These are phyloP conservation scores for Thermothelomyces thermophilus DNA, from an alignment of 2,329 filamentous ascomycete species.

Conservation along the genomic window DNA sequence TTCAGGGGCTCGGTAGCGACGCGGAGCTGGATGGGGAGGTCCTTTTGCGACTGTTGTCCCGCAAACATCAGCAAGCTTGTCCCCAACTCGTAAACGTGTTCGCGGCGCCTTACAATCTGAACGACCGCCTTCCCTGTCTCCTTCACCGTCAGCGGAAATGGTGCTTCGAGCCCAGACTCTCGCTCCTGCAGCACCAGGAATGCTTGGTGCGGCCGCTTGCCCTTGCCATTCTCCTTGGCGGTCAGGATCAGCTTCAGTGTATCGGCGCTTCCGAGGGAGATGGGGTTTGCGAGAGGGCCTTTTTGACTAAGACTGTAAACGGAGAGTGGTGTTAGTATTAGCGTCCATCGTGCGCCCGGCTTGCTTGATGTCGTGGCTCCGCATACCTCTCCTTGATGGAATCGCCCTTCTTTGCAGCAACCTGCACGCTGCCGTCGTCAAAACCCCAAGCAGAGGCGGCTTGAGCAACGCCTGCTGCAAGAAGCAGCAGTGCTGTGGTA, in stretches of 20 bases:
- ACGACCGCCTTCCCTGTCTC: constrained; percentile 80
- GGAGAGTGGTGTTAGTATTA: neutral
- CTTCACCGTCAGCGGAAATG: constrained; percentile 77
- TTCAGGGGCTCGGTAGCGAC: constrained; percentile 59
- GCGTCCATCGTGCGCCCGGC: neutral
- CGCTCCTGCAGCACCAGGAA: constrained; percentile 78
- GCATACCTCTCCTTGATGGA: constrained; percentile 61
- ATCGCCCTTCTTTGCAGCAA: constrained; percentile 59
- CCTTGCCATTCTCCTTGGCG: constrained; percentile 67
- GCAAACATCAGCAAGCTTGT: constrained; percentile 1
- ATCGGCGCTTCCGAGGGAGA: constrained; percentile 62
- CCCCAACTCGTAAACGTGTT: neutral
- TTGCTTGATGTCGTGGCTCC: constrained; percentile 2
- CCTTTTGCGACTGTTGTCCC: constrained; percentile 66
- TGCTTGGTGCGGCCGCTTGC: constrained; percentile 86
- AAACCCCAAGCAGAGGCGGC: constrained; percentile 64
- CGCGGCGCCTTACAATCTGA: constrained; percentile 60
- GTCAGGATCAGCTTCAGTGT: constrained; percentile 78
- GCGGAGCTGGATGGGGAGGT: constrained; percentile 79
- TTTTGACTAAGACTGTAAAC: constrained; percentile 49
- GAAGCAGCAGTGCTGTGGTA: constrained; percentile 38
- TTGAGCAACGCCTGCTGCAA: constrained; percentile 44
- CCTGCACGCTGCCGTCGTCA: constrained; percentile 61
- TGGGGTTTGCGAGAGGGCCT: constrained; percentile 53
- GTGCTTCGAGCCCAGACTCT: constrained; percentile 71